phyloP scores from a whole-genome alignment of 1,139 yeast species.

The Debaryomyces sp. region DNA sequence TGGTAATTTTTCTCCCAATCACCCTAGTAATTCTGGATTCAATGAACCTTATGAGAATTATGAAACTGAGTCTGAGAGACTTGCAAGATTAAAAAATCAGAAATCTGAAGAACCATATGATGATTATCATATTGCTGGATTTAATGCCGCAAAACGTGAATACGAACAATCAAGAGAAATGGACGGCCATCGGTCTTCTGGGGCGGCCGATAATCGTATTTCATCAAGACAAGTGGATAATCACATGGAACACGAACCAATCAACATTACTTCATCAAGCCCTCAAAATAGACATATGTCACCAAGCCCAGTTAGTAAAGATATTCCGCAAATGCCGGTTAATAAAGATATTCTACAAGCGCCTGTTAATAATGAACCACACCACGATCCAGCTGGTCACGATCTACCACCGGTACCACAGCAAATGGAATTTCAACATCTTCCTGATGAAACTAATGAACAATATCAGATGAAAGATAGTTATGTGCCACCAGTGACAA shows the following conservation, averaged over 20 bases:
- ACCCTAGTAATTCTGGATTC: slow-evolving; percentile 10
- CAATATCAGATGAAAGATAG: not conserved
- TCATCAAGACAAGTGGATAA: not conserved
- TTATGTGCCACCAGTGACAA: not conserved
- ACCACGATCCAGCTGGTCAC: not conserved
- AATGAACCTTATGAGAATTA: slow-evolving; percentile 27
- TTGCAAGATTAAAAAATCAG: slow-evolving; percentile 8
- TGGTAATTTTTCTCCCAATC: not conserved
- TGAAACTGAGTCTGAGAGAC: slow-evolving; percentile 20
- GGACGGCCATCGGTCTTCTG: not conserved
- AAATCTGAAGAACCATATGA: slow-evolving; percentile 32
- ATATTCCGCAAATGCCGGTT: not conserved
- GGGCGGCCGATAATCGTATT: too few relatives aligned
- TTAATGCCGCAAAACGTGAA: slow-evolving; percentile 23
- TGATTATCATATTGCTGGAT: slow-evolving; percentile 24
- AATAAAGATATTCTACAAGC: not conserved
- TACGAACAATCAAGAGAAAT: slow-evolving; percentile 12
- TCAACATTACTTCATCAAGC: not conserved
- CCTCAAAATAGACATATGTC: not conserved
- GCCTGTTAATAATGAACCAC: not conserved
- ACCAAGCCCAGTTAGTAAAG: not conserved
- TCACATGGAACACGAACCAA: not conserved
- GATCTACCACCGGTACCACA: not conserved
- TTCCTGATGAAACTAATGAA: not conserved
- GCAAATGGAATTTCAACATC: not conserved